Conservation (phyloP, 1,284 basidiomycete genomes). For the Moniliella sp. region DNA sequence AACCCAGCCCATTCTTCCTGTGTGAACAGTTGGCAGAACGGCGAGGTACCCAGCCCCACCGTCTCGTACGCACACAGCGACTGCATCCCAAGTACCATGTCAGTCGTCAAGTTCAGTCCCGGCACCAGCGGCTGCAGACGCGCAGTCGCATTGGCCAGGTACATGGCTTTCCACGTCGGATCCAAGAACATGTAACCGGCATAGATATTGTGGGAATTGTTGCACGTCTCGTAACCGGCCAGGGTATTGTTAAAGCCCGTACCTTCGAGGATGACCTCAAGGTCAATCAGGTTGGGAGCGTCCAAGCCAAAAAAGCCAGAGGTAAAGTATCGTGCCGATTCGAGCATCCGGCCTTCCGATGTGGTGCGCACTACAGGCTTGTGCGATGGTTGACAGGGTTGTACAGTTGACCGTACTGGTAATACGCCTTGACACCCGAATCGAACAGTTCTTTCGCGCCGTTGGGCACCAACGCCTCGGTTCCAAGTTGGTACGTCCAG, state of each 20-base stretch:
- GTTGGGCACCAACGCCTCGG: slow-evolving; percentile 58
- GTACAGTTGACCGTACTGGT: slow-evolving; percentile 16
- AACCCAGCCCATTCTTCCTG: slow-evolving; percentile 72
- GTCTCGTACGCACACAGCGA: slow-evolving; percentile 20
- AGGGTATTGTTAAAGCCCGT: slow-evolving; percentile 55
- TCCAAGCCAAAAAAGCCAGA: slow-evolving; percentile 17
- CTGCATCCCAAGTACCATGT: too few relatives aligned
- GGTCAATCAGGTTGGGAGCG: slow-evolving; percentile 8
- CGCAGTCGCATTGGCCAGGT: neutral
- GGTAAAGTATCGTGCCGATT: slow-evolving; percentile 52
- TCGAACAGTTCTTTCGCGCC: slow-evolving; percentile 49
- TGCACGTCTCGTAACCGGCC: slow-evolving; percentile 1
- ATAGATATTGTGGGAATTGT: neutral
- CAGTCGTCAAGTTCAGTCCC: too few relatives aligned
- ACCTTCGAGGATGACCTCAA: slow-evolving; percentile 25
- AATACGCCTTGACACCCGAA: slow-evolving; percentile 22
- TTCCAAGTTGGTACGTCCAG: slow-evolving; percentile 40
- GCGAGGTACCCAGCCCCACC: slow-evolving; percentile 13
- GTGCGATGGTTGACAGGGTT: neutral
- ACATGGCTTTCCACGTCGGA: too few relatives aligned
- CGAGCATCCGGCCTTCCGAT: slow-evolving; percentile 52
- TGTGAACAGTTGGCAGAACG: slow-evolving; percentile 68
- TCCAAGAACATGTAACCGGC: too few relatives aligned
- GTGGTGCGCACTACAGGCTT: slow-evolving; percentile 19
- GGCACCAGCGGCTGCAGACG: neutral